Percentiles rank a stretch among this genome's conserved stretches.
These are phyloP conservation scores for Chalciporus sphaerocephalus DNA, from an alignment of 768 basidiomycete species.

Conservation along the genomic window DNA sequence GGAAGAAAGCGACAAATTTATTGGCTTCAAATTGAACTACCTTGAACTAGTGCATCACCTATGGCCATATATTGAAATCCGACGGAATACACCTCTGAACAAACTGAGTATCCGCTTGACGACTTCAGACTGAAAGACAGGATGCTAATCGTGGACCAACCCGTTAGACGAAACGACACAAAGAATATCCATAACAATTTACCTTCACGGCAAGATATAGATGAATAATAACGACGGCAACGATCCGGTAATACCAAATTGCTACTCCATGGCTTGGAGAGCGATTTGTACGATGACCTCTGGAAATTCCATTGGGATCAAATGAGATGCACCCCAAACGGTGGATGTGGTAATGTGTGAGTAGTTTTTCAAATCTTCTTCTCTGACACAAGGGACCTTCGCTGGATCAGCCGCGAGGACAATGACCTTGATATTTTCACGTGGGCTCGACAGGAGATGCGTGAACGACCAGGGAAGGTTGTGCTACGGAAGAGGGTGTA, in stretches of 20 bases:
- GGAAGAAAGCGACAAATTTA: too few species aligned
- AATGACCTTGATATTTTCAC: slow-evolving; percentile 9
- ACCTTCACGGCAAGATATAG: neutral
- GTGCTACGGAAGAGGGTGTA: slow-evolving; percentile 15
- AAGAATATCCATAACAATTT: neutral
- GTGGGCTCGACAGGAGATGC: slow-evolving; percentile 1
- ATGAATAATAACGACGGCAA: neutral
- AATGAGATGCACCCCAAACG: slow-evolving; percentile 11
- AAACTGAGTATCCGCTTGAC: too few species aligned
- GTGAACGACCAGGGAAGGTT: slow-evolving; percentile 22
- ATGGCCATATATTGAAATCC: too few species aligned
- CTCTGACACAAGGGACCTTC: neutral
- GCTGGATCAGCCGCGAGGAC: slow-evolving; percentile 15
- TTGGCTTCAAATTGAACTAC: too few species aligned
- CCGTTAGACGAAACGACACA: neutral
- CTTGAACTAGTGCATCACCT: too few species aligned
- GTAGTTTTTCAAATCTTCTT: slow-evolving; percentile 5
- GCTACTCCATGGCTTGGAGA: neutral
- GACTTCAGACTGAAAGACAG: too few species aligned
- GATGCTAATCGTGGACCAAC: too few species aligned
- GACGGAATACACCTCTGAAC: too few species aligned
- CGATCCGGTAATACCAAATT: neutral
- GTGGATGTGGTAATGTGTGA: slow-evolving; percentile 2
- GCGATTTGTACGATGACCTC: slow-evolving; percentile 11
- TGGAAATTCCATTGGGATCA: slow-evolving; percentile 14